These are phyloP conservation scores for Cytidiella melzeri DNA, from an alignment of 768 basidiomycete genomes.

Conservation along the genomic window DNA sequence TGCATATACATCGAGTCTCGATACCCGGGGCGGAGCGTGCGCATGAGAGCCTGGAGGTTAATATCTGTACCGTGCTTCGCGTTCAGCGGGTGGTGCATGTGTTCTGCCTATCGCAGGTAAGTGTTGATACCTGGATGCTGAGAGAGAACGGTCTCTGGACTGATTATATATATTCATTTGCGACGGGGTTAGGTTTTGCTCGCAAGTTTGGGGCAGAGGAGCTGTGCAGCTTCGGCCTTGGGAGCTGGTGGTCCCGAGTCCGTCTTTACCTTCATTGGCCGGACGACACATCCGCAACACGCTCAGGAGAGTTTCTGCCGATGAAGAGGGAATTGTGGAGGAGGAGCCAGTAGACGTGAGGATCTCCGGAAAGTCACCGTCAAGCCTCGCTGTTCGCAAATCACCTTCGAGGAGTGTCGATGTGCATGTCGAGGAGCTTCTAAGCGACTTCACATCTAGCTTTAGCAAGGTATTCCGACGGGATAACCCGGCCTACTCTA, in stretches of 20 bases:
- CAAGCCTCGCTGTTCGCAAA: no score
- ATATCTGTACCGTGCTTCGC: conserved; percentile 24
- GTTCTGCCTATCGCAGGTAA: conserved; percentile 30
- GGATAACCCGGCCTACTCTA: no score
- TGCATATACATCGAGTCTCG: conserved; percentile 7
- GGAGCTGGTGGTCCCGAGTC: background rate
- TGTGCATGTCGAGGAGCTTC: background rate
- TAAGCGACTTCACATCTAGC: no score
- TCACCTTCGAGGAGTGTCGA: no score
- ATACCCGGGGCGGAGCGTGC: background rate
- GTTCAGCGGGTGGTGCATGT: conserved; percentile 27
- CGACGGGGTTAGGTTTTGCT: no score
- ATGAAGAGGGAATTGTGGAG: background rate
- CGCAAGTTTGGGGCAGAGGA: background rate
- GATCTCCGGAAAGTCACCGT: no score
- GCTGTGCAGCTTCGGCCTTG: background rate
- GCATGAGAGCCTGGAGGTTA: conserved; percentile 28
- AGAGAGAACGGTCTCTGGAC: no score
- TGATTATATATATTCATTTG: no score
- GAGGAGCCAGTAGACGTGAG: background rate
- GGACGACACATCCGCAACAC: background rate
- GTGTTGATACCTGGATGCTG: no score
- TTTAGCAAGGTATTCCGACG: no score
- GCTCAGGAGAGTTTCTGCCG: background rate
- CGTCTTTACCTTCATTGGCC: background rate